Base-by-base conservation (phyloP, 179 eudicot species). In the Vitellaria paradoxa region DNA sequence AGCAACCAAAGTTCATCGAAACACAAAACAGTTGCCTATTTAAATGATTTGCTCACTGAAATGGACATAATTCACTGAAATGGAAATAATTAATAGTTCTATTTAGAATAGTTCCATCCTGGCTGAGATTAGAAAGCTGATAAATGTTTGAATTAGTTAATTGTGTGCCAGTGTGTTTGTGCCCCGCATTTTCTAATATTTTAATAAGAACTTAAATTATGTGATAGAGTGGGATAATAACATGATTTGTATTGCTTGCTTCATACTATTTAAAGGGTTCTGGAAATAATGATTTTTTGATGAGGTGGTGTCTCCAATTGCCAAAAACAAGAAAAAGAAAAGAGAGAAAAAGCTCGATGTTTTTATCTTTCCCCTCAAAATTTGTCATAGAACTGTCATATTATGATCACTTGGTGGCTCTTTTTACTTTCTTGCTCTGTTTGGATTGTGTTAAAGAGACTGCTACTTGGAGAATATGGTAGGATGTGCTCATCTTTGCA, bases 71-170 rank as follows among this genome's bases (percentile, higher is more conserved):
- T n/a, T n/a, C n/a, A 30, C 37, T 30, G 2, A 0, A 8, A 50
- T 6, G 5, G 55, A 12, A 4, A 56, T n/a, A 56, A 11, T 15
- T 5, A 6, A 11, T 55, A 26, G 26, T 4, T 24, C 61, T 70
- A 13, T 56, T 55, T 56, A 21, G 37, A 45, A n/a, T 37, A 30
- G 47, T 56, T 72, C 65, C 7, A 11, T 63, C 24, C 9, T 26
- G 50, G 59, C 59, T 15, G 20, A 15, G 74, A 8, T 53, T 23
- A 21, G 24, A 18, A 23, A 17, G 46, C 30, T 24, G 73, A 52
- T 12, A 4, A 70, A 52, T n/a, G 74, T 70, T 70, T 30, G 13
- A 15, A 70, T 53, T 70, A 21, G 74, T 50, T 70, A 61, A 2
- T n/a, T 50, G 42, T 26, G 18, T 26, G 46, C 5, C 6, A 1